Evolutionary conservation across 805 yeast genomes (phyloP), one percentile per base, ranked within the genome.

Genomic region (Teunomyces lycoperdinae): DNA sequence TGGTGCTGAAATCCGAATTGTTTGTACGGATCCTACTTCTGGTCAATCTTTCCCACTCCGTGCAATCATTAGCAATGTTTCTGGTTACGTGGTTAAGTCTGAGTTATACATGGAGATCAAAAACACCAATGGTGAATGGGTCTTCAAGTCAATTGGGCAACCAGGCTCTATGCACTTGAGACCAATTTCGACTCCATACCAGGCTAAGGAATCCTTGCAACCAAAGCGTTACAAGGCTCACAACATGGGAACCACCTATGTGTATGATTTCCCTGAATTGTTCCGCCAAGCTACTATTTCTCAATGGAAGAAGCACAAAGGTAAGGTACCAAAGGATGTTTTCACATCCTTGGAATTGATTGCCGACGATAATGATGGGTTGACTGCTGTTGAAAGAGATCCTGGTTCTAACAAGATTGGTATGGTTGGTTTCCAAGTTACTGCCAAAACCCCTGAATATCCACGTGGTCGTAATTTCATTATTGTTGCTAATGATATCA

Each of bases 141-240:
- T 94, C 28, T 94, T 92, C 85, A 91, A 89, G 72, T 89, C 97
- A 3, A 79, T 94, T 65, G 96, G 96, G 50, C 78, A 84, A 55
- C 96, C 98, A 45, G 99, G 99, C 32, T 80, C 94, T 20, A 94
- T 94, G 99, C 99, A 94, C 65, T 78, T 94, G 76, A 85, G 98
- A 71, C 87, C 97, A 39, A 90, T 94, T 62, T 85, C 91, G 42
- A 89, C 97, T 45, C 97, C 97, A 44, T 95, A 94, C 66, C 96
- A 98, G 50, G 96, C 95, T 29, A 94, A 94, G 77, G 99, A 94
- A 73, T 91, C 96, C 75, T 79, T 94, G 62, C 99, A 94, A 76
- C 97, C 98, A 60, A 94, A 94, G 73, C 89, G 99, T 74, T 95
- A 95, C 78, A 88, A 86, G 76, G 99, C 99, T 44, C 98, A 94